Conservation (phyloP, 306 rosid species). For the Hylodesmum podocarpum region DNA sequence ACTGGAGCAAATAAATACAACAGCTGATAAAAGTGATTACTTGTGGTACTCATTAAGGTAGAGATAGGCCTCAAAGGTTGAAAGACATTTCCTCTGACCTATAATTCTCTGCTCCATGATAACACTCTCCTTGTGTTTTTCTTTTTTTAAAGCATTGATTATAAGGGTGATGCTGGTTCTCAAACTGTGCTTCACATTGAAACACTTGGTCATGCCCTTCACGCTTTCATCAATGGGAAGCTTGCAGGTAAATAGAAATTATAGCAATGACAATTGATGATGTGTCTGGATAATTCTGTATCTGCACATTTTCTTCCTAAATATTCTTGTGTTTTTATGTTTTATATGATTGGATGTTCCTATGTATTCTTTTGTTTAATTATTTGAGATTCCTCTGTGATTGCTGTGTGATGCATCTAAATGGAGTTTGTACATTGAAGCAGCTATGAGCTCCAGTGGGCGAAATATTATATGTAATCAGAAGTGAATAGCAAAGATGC, state of each 20-base stretch:
- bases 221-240: constrained; percentile 75
- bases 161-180: constrained; percentile 54
- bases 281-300: background rate
- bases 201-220: constrained; percentile 91
- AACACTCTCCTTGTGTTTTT: constrained; percentile 21
- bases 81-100: constrained; percentile 15
- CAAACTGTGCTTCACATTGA: constrained; percentile 74
- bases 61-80: constrained; percentile 22
- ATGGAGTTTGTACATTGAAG: background rate
- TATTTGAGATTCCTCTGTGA: background rate
- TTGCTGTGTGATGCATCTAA: background rate
- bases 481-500: background rate
- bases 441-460: background rate
- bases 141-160: constrained; percentile 45
- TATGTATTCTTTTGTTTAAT: background rate
- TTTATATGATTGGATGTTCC: background rate
- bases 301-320: background rate
- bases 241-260: constrained; percentile 58
- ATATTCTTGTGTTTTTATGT: background rate
- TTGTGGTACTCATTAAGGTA: constrained; percentile 97
- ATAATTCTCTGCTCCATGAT: constrained; percentile 20
- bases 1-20: constrained; percentile 89
- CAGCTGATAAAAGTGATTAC: constrained; percentile 95
- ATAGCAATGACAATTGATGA: background rate
- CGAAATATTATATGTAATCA: background rate